Evolutionary conservation across 331 rosid species (phyloP).

Genomic region (Malus hybrid): DNA sequence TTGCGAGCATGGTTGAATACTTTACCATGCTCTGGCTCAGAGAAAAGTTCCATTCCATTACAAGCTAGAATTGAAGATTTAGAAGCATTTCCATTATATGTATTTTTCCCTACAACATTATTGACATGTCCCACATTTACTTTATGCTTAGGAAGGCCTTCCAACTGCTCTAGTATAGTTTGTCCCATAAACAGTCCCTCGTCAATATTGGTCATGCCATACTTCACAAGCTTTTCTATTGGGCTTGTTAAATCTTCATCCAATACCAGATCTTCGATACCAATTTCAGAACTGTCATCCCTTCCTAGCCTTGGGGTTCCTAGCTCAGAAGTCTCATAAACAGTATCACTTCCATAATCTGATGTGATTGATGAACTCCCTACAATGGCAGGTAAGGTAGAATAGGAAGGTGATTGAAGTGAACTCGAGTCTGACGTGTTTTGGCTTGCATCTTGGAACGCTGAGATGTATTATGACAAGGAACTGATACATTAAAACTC

Average conservation of each 20-base stretch:
- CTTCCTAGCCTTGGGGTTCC: slow-evolving; percentile 77
- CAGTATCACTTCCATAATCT: slow-evolving; percentile 93
- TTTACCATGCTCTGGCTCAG: slow-evolving; percentile 57
- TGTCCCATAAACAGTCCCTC: slow-evolving; percentile 94
- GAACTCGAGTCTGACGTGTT: slow-evolving; percentile 50
- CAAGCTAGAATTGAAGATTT: slow-evolving; percentile 53
- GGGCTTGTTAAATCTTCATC: slow-evolving; percentile 81
- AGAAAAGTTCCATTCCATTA: slow-evolving; percentile 63
- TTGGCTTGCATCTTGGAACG: slow-evolving; percentile 69
- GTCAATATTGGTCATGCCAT: slow-evolving; percentile 77
- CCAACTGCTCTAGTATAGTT: slow-evolving; percentile 84
- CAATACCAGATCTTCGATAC: slow-evolving; percentile 67
- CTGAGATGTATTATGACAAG: slow-evolving; percentile 38
- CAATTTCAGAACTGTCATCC: slow-evolving; percentile 78
- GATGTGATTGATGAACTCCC: slow-evolving; percentile 78
- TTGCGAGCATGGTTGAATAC: slow-evolving; percentile 54
- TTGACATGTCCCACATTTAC: slow-evolving; percentile 51
- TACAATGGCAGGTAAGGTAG: slow-evolving; percentile 51
- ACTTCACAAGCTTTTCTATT: slow-evolving; percentile 73
- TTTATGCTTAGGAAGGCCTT: slow-evolving; percentile 92
- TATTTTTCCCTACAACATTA: slow-evolving; percentile 41
- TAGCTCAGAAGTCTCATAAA: slow-evolving; percentile 74
- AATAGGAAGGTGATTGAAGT: slow-evolving; percentile 37
- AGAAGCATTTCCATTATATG: slow-evolving; percentile 63
- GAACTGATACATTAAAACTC: slow-evolving; percentile 14